Evolutionary conservation across 2,329 filamentous ascomycete species (phyloP).

Genomic region (Colletotrichum sp.): DNA sequence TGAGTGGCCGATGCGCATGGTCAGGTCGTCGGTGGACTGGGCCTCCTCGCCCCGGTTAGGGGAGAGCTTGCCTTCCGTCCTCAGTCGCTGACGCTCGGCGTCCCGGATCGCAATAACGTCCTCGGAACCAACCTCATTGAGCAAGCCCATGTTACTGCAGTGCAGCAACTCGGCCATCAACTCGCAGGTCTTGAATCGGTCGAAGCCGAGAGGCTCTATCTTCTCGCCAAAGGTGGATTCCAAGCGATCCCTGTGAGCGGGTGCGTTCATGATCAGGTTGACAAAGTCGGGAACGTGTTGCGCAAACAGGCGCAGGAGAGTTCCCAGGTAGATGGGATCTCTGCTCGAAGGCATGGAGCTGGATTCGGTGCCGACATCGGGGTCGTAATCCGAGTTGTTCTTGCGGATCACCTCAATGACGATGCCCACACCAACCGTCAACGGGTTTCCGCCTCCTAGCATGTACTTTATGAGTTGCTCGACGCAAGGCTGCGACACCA

Average conservation of each 20-base stretch:
- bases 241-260: slow-evolving; percentile 74
- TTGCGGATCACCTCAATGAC: slow-evolving; percentile 98
- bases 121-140: slow-evolving; percentile 92
- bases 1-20: slow-evolving; percentile 59
- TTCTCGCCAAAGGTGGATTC: slow-evolving; percentile 88
- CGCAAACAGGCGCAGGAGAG: slow-evolving; percentile 86
- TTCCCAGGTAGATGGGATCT: slow-evolving; percentile 95
- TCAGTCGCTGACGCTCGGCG: slow-evolving; percentile 78
- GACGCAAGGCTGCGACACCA: slow-evolving; percentile 86
- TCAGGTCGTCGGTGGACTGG: slow-evolving; percentile 65
- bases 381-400: slow-evolving; percentile 99
- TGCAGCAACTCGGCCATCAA: slow-evolving; percentile 97
- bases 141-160: slow-evolving; percentile 96
- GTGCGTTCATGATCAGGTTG: slow-evolving; percentile 81
- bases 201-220: slow-evolving; percentile 94
- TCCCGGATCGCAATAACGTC: slow-evolving; percentile 83
- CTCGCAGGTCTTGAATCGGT: slow-evolving; percentile 98
- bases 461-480: slow-evolving; percentile 88
- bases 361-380: slow-evolving; percentile 83
- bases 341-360: slow-evolving; percentile 81
- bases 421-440: slow-evolving; percentile 96
- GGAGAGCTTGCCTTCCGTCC: slow-evolving; percentile 74
- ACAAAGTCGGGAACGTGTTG: slow-evolving; percentile 94
- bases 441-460: slow-evolving; percentile 89
- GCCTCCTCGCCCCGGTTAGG: slow-evolving; percentile 40